Base-by-base conservation (phyloP, 2,329 filamentous ascomycete genomes). In the Eutypa lata region DNA sequence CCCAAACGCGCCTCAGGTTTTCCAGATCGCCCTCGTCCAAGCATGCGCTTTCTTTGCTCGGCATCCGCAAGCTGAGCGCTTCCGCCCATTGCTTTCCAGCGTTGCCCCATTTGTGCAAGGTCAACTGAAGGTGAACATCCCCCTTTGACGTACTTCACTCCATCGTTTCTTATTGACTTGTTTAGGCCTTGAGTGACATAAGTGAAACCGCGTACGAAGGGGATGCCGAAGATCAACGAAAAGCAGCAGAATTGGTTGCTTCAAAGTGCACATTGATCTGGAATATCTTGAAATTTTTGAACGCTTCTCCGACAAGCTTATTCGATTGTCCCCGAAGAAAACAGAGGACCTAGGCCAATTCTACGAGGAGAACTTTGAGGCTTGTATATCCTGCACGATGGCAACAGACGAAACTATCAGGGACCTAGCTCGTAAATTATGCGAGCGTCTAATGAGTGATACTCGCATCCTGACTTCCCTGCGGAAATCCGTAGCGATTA, bases 11-110 rank as follows among this genome's bases (percentile, higher is more conserved):
- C 83, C 85, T 8, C 71, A 76, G 49, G 76, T 72, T 49, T 87
- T 86, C 68, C 86, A 86, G 65, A 75, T 86, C 45, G 81, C 84
- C 8, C 75, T 83, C 24, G 76, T 87, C 21, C 82, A 84, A 63
- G 81, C 79, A 11, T 87, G 84, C 60, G 78, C 80, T 37, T 81
- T 86, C 63, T 85, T 87, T 68, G 82, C 83, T 8, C 74, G 77
- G 48, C 74, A 81, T 53, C 68, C 72, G 4, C 73, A 80, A 56
- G 65, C 76, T 11, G 66, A 73, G 10, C 71, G 74, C 47, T 87
- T 83, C 57, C 69, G 75, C 38, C 74, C 74, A n/a, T 68, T 88
- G 3, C 86, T 85, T 62, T 66, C 72, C 6, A 76, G 76, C 22
- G 77, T 79, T 3, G 75, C 82, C 4, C 76, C 78, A 0, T 86